Evolutionary conservation across 2,329 filamentous ascomycete species (phyloP).

Genomic region (Nigrospora osmanthi): DNA sequence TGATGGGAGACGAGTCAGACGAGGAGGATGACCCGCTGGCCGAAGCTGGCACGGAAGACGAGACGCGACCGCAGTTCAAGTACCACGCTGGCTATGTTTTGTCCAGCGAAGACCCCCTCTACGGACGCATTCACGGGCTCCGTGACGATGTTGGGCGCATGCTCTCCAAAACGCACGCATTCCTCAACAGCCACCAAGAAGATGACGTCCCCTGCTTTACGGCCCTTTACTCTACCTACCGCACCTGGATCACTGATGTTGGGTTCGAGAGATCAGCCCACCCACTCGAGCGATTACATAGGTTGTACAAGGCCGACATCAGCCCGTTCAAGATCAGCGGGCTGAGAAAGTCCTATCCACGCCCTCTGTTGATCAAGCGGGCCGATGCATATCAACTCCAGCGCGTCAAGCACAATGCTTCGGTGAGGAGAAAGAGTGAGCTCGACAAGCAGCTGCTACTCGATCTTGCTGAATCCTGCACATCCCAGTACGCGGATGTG

Average conservation of each 20-base stretch:
- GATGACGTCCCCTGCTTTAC: slow-evolving; percentile 97
- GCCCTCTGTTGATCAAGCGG: slow-evolving; percentile 83
- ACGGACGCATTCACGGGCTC: slow-evolving; percentile 70
- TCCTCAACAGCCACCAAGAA: slow-evolving; percentile 76
- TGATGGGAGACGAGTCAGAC: slow-evolving; percentile 48
- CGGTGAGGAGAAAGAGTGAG: slow-evolving; percentile 80
- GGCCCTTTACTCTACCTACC: slow-evolving; percentile 82
- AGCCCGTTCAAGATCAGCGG: slow-evolving; percentile 93
- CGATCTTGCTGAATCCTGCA: slow-evolving; percentile 81
- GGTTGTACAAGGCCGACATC: slow-evolving; percentile 79
- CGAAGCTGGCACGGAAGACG: slow-evolving; percentile 68
- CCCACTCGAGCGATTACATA: slow-evolving; percentile 77
- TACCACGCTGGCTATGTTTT: slow-evolving; percentile 86
- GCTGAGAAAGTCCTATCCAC: slow-evolving; percentile 83
- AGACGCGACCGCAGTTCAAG: slow-evolving; percentile 76
- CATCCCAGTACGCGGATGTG: slow-evolving; percentile 91
- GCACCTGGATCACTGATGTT: slow-evolving; percentile 95
- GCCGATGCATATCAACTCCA: slow-evolving; percentile 93
- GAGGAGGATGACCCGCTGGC: slow-evolving; percentile 45
- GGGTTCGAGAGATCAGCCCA: slow-evolving; percentile 94
- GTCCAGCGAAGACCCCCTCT: slow-evolving; percentile 50
- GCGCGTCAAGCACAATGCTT: slow-evolving; percentile 87
- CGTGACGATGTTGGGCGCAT: slow-evolving; percentile 74
- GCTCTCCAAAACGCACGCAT: slow-evolving; percentile 76
- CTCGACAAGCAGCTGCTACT: slow-evolving; percentile 78